Conservation (phyloP, 306 rosid species). For the Canavalia ensiformis region DNA sequence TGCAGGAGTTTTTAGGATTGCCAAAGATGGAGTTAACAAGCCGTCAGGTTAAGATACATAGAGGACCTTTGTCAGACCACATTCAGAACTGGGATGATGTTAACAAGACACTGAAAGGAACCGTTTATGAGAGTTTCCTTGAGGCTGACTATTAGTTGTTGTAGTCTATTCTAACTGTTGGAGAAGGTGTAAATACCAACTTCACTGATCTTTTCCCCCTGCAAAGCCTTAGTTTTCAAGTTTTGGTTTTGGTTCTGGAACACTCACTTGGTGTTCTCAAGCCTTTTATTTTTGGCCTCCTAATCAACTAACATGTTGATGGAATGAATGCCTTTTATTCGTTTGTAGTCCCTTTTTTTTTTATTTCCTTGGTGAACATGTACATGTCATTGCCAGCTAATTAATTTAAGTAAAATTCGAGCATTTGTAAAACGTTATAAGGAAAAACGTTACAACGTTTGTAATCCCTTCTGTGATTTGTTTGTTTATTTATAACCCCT, state of each 20-base stretch:
- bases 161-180: conserved; percentile 51
- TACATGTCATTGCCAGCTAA: conserved; percentile 53
- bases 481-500: conserved; percentile 2
- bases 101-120: conserved; percentile 70
- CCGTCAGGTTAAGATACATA: conserved; percentile 88
- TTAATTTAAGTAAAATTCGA: conserved; percentile 40
- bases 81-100: conserved; percentile 90
- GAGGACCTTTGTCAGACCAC: conserved; percentile 75
- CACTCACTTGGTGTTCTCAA: conserved; percentile 43
- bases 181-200: conserved; percentile 64
- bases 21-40: conserved; percentile 75
- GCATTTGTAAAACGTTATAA: conserved; percentile 24
- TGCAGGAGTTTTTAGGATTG: conserved; percentile 74
- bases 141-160: conserved; percentile 63
- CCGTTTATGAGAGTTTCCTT: conserved; percentile 77
- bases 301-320: conserved; percentile 58
- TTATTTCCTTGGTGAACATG: conserved; percentile 43
- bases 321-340: conserved; percentile 23
- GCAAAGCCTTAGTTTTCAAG: conserved; percentile 44
- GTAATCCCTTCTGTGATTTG: conserved; percentile 3
- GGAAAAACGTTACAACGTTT: too few relatives aligned
- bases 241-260: conserved; percentile 43
- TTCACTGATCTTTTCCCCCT: conserved; percentile 51
- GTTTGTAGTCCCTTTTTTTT: neutral
- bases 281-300: conserved; percentile 26